Base-by-base conservation (phyloP, 495 filamentous ascomycete species). In the Xanthoparmelia taractica region DNA sequence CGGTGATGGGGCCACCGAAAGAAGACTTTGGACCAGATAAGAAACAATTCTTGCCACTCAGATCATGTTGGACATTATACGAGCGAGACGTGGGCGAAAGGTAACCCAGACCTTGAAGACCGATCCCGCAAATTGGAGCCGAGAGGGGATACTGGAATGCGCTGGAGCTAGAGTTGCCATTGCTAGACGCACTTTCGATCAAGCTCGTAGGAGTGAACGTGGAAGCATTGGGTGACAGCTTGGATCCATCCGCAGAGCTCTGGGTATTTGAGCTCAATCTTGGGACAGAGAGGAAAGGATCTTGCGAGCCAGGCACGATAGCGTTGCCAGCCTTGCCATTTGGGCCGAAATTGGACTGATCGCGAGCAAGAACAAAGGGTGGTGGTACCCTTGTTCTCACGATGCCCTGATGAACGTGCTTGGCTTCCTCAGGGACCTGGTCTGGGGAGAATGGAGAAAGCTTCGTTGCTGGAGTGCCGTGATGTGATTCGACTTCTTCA, bases 381-480 rank as follows among this genome's bases (percentile, higher is more conserved):
- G 69, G 69, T 27, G 69, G 69, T 18, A 69, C 52, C 27, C 65
- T 69, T 5, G 65, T 18, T 48, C 63, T 65, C 18, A 58, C 18
- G 31, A 63, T 56, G 18, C 59, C 65, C 27, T 61, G 59, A 17
- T 27, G 54, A 27, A 37, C 52, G 17, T 37, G 25, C 33, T 63
- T 66, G 23, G 37, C 41, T 27, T 60, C 38, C 33, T 57, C 37
- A 8, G 36, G 59, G 27, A 64, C 70, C 50, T 86, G 83, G 20
- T 85, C 83, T 0, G 85, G 84, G n/a, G 84, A 86, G 70, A 87
- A 87, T 43, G 77, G 73, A 17, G 84, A 87, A 36, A 85, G 64
- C 56, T 80, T 79, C 31, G 84, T 87, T 60, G 86, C 83, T 1
- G 86, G 85, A 43, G 86, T 87, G 31, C 77, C 80, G 61, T 83